Conservation (phyloP, 768 basidiomycete species). For the Dictyophora rubrovolvata region DNA sequence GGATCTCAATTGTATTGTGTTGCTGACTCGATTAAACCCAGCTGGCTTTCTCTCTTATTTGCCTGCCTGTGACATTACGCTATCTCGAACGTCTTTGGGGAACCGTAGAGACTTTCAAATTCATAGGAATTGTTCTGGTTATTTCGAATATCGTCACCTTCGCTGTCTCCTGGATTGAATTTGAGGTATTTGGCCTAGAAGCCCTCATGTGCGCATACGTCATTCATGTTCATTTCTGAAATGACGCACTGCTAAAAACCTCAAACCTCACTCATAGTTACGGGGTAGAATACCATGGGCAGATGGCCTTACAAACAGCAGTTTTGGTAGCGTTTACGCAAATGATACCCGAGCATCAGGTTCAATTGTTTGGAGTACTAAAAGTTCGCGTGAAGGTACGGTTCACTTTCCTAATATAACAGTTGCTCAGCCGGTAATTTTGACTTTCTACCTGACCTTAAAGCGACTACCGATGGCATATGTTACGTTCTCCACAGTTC, state of each 20-base stretch:
- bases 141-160: conserved; percentile 84
- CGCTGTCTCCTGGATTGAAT: conserved; percentile 84
- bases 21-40: conserved; percentile 21
- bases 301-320: conserved; percentile 82
- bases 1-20: neutral
- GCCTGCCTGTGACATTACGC: conserved; percentile 72
- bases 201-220: conserved; percentile 58
- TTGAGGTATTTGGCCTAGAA: conserved; percentile 55
- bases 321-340: conserved; percentile 96
- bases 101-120: conserved; percentile 71
- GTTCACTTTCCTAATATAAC: neutral
- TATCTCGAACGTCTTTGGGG: conserved; percentile 97
- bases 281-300: conserved; percentile 84
- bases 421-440: neutral
- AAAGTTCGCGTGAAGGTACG: conserved; percentile 84
- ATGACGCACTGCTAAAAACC: neutral
- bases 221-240: neutral
- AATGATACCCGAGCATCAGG: conserved; percentile 94
- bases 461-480: conserved; percentile 93
- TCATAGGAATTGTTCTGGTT: conserved; percentile 68
- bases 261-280: conserved; percentile 40
- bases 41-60: conserved; percentile 68
- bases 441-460: conserved; percentile 5
- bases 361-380: conserved; percentile 79
- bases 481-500: conserved; percentile 78